These are phyloP conservation scores for Coniochaeta pulveracea DNA, from an alignment of 2,329 filamentous ascomycete species.

Conservation along the genomic window DNA sequence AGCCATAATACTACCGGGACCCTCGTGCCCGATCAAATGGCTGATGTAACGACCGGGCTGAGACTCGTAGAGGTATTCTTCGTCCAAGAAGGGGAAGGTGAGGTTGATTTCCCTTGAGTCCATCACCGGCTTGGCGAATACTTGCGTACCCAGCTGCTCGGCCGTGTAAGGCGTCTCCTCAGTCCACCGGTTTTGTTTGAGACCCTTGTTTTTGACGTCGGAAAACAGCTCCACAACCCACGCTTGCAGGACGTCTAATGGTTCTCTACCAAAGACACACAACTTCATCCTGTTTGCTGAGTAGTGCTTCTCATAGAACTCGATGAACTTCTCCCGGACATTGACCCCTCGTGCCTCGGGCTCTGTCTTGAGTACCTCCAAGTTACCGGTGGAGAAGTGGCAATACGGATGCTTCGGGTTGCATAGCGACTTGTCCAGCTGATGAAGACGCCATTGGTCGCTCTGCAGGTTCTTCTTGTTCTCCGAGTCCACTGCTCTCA, in stretches of 20 bases:
- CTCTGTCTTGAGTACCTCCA: slow-evolving; percentile 72
- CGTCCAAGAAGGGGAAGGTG: slow-evolving; percentile 75
- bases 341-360: slow-evolving; percentile 72
- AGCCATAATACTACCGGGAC: slow-evolving; percentile 81
- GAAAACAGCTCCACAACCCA: slow-evolving; percentile 83
- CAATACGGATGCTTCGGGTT: slow-evolving; percentile 82
- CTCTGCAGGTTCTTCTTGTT: slow-evolving; percentile 97
- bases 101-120: slow-evolving; percentile 71
- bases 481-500: slow-evolving; percentile 84
- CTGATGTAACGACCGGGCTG: slow-evolving; percentile 79
- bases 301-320: slow-evolving; percentile 82
- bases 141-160: slow-evolving; percentile 49
- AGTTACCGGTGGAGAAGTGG: slow-evolving; percentile 85
- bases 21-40: slow-evolving; percentile 85
- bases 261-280: slow-evolving; percentile 72
- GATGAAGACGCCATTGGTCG: slow-evolving; percentile 77
- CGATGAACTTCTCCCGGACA: slow-evolving; percentile 82
- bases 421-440: slow-evolving; percentile 79
- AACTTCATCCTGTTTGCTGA: slow-evolving; percentile 92
- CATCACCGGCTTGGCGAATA: slow-evolving; percentile 87
- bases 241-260: slow-evolving; percentile 67
- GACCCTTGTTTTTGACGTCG: slow-evolving; percentile 68
- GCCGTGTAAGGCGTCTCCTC: slow-evolving; percentile 36
- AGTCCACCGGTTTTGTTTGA: slow-evolving; percentile 48
- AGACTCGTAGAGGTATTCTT: slow-evolving; percentile 66